Conservation (phyloP, 352 stramenopile genomes). For the Phytophthora pisi region DNA sequence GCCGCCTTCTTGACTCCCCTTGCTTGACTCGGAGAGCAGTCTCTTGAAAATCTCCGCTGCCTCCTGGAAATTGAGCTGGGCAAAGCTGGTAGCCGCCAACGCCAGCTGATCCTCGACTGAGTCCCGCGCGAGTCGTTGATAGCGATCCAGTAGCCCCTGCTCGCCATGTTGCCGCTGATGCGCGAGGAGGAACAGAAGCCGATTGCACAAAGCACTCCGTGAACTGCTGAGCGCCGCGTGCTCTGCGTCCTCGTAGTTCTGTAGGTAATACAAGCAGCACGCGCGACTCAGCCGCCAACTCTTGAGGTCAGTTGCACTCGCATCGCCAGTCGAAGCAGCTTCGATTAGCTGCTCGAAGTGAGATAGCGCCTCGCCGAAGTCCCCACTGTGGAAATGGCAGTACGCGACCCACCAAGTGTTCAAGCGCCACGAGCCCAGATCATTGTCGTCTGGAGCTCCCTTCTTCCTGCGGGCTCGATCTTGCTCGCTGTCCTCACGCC, state of each 20-base stretch:
- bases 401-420: conserved; percentile 77
- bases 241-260: conserved; percentile 54
- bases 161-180: conserved; percentile 50
- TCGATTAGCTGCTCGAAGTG: conserved; percentile 63
- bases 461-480: conserved; percentile 12
- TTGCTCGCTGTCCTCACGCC: conserved; percentile 27
- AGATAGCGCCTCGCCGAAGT: conserved; percentile 47
- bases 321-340: conserved; percentile 8
- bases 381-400: conserved; percentile 65
- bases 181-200: conserved; percentile 55
- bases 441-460: neutral
- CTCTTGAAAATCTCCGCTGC: conserved; percentile 77
- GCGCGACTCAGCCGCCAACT: conserved; percentile 55
- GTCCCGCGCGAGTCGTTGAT: conserved; percentile 45
- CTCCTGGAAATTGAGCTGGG: conserved; percentile 67
- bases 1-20: conserved; percentile 22
- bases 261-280: conserved; percentile 64
- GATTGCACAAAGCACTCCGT: conserved; percentile 54
- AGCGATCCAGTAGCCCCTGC: conserved; percentile 87
- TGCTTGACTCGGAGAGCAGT: conserved; percentile 30
- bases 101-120: conserved; percentile 47
- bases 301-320: conserved; percentile 29
- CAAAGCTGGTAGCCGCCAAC: conserved; percentile 50
- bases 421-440: conserved; percentile 19
- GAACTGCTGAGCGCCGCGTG: conserved; percentile 50